Base-by-base conservation (phyloP, 345 rosid species). In the Lepidium didymum region DNA sequence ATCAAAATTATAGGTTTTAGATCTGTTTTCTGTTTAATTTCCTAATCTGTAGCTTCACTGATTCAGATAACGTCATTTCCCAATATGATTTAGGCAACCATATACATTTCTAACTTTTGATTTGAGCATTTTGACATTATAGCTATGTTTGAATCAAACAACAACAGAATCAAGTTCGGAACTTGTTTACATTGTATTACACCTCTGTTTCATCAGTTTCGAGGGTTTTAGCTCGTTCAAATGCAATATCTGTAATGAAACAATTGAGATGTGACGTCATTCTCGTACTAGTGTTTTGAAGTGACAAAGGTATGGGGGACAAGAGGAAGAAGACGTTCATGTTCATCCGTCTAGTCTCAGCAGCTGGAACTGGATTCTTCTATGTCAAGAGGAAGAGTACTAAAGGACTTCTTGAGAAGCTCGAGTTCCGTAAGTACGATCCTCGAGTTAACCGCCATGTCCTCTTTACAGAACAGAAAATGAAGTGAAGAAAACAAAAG, bases 351-450 rank as follows among this genome's bases (percentile, higher is more conserved):
- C 89, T 93, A 11, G 94, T 93, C 13, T 93, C 98, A 0, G 90
- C 97, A 34, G 99, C 99, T 42, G 97, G 99, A 49, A 91, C 92
- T 53, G 97, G 97, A 21, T 94, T 94, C 84, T 94, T 94, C 83
- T 91, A 91, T 56, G 99, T 89, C 55, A 87, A 88, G 88, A 84
- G 81, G 86, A 94, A 91, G 86, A 94, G 96, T 72, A 76, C 86
- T 3, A 86, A 88, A 68, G 86, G 84, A 45, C 76, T 87, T 27
- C 65, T 77, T 10, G 97, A 93, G 82, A 91, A 93, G 77, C 96
- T 94, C 10, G 96, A 91, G 81, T 94, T 91, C 67, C 87, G 97
- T 29, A 94, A 94, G 51, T 94, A 84, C 49, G 99, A 91, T 72
- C 97, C 97, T 34, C 81, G 96, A 11, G 98, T 93, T 13, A 88